Evolutionary conservation across 768 basidiomycete genomes (phyloP).

Genomic region (Fomitopsis serialis): DNA sequence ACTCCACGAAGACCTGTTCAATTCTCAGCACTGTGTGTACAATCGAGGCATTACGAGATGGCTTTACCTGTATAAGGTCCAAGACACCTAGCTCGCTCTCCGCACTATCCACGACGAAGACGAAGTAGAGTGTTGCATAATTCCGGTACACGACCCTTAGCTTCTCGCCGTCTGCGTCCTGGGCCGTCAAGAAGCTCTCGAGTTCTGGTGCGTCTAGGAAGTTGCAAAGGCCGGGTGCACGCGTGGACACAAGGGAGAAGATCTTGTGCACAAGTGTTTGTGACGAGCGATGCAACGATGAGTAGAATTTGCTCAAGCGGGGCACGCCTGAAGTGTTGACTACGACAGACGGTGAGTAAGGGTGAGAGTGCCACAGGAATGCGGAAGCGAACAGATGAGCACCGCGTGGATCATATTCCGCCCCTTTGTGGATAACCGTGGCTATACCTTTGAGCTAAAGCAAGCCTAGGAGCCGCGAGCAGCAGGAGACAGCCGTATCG

Average conservation of each 20-base stretch:
- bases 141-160: conserved; percentile 90
- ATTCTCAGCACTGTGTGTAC: not conserved
- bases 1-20: conserved; percentile 90
- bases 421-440: no score
- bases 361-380: conserved; percentile 8
- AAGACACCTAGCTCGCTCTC: conserved; percentile 97
- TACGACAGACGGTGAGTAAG: conserved; percentile 21
- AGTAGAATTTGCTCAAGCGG: conserved; percentile 85
- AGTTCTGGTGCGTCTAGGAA: conserved; percentile 93
- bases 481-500: not conserved
- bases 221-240: conserved; percentile 85
- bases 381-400: conserved; percentile 55
- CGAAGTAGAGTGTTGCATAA: conserved; percentile 96
- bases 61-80: conserved; percentile 90
- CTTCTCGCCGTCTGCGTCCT: conserved; percentile 47
- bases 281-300: conserved; percentile 62
- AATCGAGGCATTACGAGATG: not conserved
- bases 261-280: conserved; percentile 81
- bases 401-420: conserved; percentile 75
- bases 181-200: conserved; percentile 60
- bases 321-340: conserved; percentile 93
- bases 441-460: no score
- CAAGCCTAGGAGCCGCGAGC: no score
- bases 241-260: conserved; percentile 78
- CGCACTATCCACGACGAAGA: conserved; percentile 92